phyloP scores from a whole-genome alignment of 225 moss, liverwort and hornwort genomes.

The Marchantia paleacea region DNA sequence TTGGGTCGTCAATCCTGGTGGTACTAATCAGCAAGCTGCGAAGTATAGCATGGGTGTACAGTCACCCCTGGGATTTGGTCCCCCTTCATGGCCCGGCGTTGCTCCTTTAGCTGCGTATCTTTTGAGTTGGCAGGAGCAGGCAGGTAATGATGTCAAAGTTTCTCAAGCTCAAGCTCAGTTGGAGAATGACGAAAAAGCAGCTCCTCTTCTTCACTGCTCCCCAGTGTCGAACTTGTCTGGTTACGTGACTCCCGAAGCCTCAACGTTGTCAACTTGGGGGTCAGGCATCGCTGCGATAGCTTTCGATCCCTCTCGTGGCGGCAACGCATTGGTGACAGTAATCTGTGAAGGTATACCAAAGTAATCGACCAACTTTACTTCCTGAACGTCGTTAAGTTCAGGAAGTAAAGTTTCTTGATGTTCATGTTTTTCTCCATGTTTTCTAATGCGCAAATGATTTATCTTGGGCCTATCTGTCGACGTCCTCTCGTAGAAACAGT shows the following conservation, averaged over 20 bases:
- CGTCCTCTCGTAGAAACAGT: no score
- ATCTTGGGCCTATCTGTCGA: no score
- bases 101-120: slow-evolving; percentile 81
- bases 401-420: no score
- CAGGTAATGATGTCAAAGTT: slow-evolving; percentile 43
- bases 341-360: slow-evolving; percentile 65
- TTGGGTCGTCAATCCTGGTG: slow-evolving; percentile 53
- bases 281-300: slow-evolving; percentile 75
- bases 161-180: slow-evolving; percentile 37
- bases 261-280: slow-evolving; percentile 73
- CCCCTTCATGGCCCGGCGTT: slow-evolving; percentile 80
- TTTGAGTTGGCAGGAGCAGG: slow-evolving; percentile 85
- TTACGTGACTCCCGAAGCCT: slow-evolving; percentile 73
- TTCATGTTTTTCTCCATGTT: no score
- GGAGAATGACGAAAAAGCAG: slow-evolving; percentile 64
- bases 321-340: slow-evolving; percentile 68
- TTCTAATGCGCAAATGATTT: no score
- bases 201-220: slow-evolving; percentile 80
- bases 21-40: slow-evolving; percentile 55
- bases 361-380: no score
- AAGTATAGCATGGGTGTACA: slow-evolving; percentile 71
- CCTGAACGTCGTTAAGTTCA: no score
- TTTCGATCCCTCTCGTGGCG: slow-evolving; percentile 91
- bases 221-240: slow-evolving; percentile 89
- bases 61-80: slow-evolving; percentile 55